Percentiles rank a stretch among this genome's conserved stretches.
Evolutionary conservation across 2,329 filamentous ascomycete genomes (phyloP).

Genomic region (Allantophomopsis lycopodina): DNA sequence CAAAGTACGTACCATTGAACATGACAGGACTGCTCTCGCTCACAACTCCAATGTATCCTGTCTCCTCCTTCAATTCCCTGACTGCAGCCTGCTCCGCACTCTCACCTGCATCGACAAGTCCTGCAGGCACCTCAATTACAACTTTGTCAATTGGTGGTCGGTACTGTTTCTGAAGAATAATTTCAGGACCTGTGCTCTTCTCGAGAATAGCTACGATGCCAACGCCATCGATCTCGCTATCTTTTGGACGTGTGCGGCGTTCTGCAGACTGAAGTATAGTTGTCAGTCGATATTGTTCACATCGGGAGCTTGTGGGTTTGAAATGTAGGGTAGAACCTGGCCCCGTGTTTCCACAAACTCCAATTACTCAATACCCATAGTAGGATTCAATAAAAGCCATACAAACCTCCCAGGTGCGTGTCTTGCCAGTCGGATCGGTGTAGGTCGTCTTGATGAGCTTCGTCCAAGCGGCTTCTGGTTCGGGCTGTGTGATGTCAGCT

Average conservation of each 20-base stretch:
- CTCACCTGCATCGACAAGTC: conserved; percentile 48
- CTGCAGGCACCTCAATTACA: conserved; percentile 51
- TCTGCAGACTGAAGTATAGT: conserved; percentile 34
- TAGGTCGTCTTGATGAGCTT: conserved; percentile 49
- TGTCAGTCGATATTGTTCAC: too few species aligned
- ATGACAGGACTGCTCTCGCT: conserved; percentile 49
- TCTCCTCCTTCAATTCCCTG: conserved; percentile 52
- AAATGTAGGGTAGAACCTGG: too few species aligned
- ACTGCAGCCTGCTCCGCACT: conserved; percentile 46
- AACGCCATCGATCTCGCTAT: conserved; percentile 54
- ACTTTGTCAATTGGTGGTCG: conserved; percentile 45
- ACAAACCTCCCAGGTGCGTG: conserved; percentile 47
- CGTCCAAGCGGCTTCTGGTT: conserved; percentile 41
- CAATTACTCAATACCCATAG: too few species aligned
- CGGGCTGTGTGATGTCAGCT: conserved; percentile 3
- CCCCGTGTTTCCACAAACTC: too few species aligned
- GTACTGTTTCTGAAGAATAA: conserved; percentile 55
- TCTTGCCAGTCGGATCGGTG: conserved; percentile 42
- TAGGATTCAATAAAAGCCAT: too few species aligned
- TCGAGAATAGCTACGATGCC: conserved; percentile 59
- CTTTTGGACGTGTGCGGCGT: conserved; percentile 50
- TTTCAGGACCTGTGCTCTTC: conserved; percentile 31
- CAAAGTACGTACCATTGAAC: conserved; percentile 35
- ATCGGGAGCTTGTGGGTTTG: too few species aligned
- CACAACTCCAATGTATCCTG: conserved; percentile 44